Conservation (phyloP, 2,329 filamentous ascomycete genomes). For the Beauveria sp. region DNA sequence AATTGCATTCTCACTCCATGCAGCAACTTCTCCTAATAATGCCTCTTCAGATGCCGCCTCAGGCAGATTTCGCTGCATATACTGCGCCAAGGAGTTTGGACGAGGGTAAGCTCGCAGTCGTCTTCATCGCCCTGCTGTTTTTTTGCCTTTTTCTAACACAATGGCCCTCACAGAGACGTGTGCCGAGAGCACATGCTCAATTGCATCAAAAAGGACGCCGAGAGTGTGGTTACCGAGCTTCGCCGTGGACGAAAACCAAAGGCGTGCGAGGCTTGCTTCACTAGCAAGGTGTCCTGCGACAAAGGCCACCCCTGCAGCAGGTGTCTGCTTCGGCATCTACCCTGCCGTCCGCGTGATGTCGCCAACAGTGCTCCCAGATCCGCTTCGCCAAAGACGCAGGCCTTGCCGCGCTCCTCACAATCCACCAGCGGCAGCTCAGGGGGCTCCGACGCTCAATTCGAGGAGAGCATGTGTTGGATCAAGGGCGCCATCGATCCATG, state of each 20-base stretch:
- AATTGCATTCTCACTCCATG: neutral
- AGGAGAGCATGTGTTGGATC: conserved; percentile 17
- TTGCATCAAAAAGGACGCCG: conserved; percentile 16
- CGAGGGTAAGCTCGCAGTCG: conserved; percentile 13
- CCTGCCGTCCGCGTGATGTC: conserved; percentile 5
- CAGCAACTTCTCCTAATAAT: neutral
- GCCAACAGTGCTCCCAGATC: neutral
- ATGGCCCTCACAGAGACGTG: conserved; percentile 14
- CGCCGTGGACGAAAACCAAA: conserved; percentile 21
- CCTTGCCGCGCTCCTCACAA: neutral
- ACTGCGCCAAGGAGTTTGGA: conserved; percentile 16
- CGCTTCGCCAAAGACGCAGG: neutral
- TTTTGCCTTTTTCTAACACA: neutral
- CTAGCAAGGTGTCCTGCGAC: conserved; percentile 23
- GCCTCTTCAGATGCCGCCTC: conserved; percentile 9
- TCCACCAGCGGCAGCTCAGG: neutral
- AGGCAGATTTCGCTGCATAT: conserved; percentile 14
- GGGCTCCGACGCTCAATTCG: neutral
- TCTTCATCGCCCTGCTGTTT: neutral
- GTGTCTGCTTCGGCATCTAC: conserved; percentile 16
- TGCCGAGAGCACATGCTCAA: conserved; percentile 20
- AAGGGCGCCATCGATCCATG: conserved; percentile 20
- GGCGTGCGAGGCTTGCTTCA: conserved; percentile 23
- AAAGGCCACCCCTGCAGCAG: conserved; percentile 19
- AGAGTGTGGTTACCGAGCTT: conserved; percentile 14